Conservation (phyloP, 2,329 filamentous ascomycete species). For the Ophidiomyces ophidiicola region DNA sequence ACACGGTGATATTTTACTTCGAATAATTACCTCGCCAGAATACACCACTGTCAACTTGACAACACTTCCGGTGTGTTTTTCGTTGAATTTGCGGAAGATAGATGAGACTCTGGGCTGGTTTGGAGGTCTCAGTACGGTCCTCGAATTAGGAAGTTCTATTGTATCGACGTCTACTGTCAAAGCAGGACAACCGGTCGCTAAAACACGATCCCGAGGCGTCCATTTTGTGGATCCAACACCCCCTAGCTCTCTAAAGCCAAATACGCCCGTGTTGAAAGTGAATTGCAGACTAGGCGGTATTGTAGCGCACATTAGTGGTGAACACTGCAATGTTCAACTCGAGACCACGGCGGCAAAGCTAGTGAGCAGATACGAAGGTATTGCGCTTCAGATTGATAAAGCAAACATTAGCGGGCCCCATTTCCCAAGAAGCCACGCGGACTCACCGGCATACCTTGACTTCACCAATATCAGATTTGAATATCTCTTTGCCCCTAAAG, state of each 20-base stretch:
- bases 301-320: slow-evolving; percentile 62
- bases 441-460: slow-evolving; percentile 49
- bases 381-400: slow-evolving; percentile 62
- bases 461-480: slow-evolving; percentile 58
- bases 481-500: slow-evolving; percentile 59
- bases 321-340: slow-evolving; percentile 59
- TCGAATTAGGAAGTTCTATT: slow-evolving; percentile 79
- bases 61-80: slow-evolving; percentile 64
- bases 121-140: slow-evolving; percentile 78
- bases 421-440: slow-evolving; percentile 33
- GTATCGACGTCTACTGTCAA: slow-evolving; percentile 53
- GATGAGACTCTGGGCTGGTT: slow-evolving; percentile 84
- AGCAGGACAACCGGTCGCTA: slow-evolving; percentile 23
- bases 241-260: slow-evolving; percentile 4
- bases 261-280: slow-evolving; percentile 42
- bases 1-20: slow-evolving; percentile 31
- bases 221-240: slow-evolving; percentile 42
- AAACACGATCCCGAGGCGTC: slow-evolving; percentile 38
- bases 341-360: slow-evolving; percentile 73
- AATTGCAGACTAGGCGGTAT: slow-evolving; percentile 67
- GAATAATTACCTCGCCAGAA: slow-evolving; percentile 23
- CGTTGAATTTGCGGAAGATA: slow-evolving; percentile 64
- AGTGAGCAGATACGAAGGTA: slow-evolving; percentile 58
- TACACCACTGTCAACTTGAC: slow-evolving; percentile 46
- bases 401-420: slow-evolving; percentile 64